phyloP scores from a whole-genome alignment of 75 land plant genomes.

The Sequoiadendron giganteum region DNA sequence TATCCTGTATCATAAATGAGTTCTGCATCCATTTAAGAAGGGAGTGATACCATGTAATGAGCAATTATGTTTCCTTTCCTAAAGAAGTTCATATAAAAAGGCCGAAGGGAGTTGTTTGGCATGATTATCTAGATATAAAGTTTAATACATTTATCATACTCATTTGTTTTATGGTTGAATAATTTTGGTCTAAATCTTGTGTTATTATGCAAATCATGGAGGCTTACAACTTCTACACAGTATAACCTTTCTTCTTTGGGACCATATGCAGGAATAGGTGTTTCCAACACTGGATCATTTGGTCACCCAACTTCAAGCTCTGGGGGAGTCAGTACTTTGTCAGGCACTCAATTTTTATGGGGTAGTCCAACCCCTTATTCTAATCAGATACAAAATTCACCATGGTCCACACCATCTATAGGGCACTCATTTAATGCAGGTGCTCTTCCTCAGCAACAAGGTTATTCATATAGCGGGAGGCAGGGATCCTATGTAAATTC shows the following conservation, averaged over 20 bases:
- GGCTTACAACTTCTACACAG: not conserved
- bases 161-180: not conserved
- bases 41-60: not conserved
- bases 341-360: slow-evolving; percentile 86
- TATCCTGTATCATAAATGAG: not conserved
- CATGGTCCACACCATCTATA: slow-evolving; percentile 42
- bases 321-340: slow-evolving; percentile 42
- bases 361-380: slow-evolving; percentile 63
- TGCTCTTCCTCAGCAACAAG: slow-evolving; percentile 27
- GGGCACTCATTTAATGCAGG: slow-evolving; percentile 36
- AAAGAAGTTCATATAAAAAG: not conserved
- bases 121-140: slow-evolving; percentile 1
- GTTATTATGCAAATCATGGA: not conserved
- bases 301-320: slow-evolving; percentile 21
- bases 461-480: slow-evolving; percentile 32
- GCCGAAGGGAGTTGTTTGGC: slow-evolving; percentile 13
- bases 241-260: not conserved
- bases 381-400: slow-evolving; percentile 30
- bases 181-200: not conserved
- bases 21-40: not conserved
- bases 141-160: not conserved
- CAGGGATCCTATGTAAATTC: slow-evolving; percentile 34
- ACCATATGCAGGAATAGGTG: slow-evolving; percentile 15
- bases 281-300: slow-evolving; percentile 18
- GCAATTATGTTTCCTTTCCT: not conserved